Evolutionary conservation across 2,329 filamentous ascomycete genomes (phyloP).

Genomic region (Orbilia javanica): DNA sequence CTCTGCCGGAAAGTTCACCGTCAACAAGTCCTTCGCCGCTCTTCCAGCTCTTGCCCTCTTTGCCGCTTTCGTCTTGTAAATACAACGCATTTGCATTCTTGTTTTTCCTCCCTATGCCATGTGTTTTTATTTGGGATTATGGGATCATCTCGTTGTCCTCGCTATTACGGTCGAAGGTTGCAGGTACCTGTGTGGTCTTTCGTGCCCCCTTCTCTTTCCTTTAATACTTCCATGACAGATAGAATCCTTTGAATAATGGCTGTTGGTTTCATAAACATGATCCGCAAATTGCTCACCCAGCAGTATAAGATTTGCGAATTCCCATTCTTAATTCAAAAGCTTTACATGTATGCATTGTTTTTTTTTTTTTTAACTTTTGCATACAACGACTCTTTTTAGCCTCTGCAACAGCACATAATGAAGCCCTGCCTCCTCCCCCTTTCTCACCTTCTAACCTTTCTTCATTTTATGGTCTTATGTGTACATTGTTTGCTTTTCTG

Average conservation of each 20-base stretch:
- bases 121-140: conserved; percentile 60
- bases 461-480: not conserved
- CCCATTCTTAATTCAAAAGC: conserved; percentile 35
- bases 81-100: conserved; percentile 47
- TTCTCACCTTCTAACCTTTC: conserved; percentile 16
- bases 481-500: conserved; percentile 15
- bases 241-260: conserved; percentile 47
- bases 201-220: conserved; percentile 41
- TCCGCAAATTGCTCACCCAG: conserved; percentile 8
- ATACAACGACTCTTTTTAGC: conserved; percentile 12
- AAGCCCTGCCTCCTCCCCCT: conserved; percentile 10
- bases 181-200: conserved; percentile 42
- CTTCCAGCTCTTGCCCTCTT: conserved; percentile 66
- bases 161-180: conserved; percentile 40
- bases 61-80: conserved; percentile 62
- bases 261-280: conserved; percentile 10
- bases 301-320: conserved; percentile 21
- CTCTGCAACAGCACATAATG: conserved; percentile 30
- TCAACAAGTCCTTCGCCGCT: conserved; percentile 58
- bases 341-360: conserved; percentile 35
- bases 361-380: conserved; percentile 15
- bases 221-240: conserved; percentile 50
- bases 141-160: conserved; percentile 46
- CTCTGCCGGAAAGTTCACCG: conserved; percentile 63
- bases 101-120: conserved; percentile 56